Base-by-base conservation (phyloP, 1,139 yeast species). In the Spathaspora sp. region DNA sequence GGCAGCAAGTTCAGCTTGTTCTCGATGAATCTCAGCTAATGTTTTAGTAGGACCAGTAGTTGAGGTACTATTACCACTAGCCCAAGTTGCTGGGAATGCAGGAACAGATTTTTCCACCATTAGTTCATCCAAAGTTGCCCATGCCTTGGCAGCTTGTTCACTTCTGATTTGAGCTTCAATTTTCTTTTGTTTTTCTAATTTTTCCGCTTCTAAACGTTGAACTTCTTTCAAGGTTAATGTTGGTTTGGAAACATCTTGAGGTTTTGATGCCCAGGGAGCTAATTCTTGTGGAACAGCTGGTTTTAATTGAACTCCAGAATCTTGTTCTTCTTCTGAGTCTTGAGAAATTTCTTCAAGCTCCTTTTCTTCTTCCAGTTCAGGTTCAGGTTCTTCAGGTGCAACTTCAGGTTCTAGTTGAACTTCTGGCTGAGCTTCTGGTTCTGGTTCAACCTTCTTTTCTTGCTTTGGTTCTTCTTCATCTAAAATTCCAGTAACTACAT, bases 171-270 rank as follows among this genome's bases (percentile, higher is more conserved):
- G 70, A 7, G 62, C 58, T 48, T 71, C 73, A 20, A 62, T 44
- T 51, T 67, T 64, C 51, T 63, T 71, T 53, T 70, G 74, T 50
- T 69, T 72, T 40, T 64, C 70, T 36, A 65, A 57, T 53, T 72
- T 81, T 47, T 78, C 81, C 39, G 84, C 84, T 59, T 86, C 95
- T 49, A 83, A 64, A 51, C 74, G 78, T 62, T 86, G 93, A 51
- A 88, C 84, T 60, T 88, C 89, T 49, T 81, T 80, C 53, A 88
- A 69, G 1, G 89, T 74, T 49, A 83, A 66, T n/a, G 74, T 62
- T 38, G 85, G 83, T 45, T 73, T 66, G 11, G 62, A 53, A 6
- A 61, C 52, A 13, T 51, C 54, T 18, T 54, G 49, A 11, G 51
- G 46, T 20, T 47, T 41, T 15, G 49, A 29, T 26, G 58, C 58